A percentile compares a stretch with the other conserved stretches of the same genome.
Evolutionary conservation across 2,329 filamentous ascomycete genomes (phyloP).

Genomic region (Ilyonectria sp.): DNA sequence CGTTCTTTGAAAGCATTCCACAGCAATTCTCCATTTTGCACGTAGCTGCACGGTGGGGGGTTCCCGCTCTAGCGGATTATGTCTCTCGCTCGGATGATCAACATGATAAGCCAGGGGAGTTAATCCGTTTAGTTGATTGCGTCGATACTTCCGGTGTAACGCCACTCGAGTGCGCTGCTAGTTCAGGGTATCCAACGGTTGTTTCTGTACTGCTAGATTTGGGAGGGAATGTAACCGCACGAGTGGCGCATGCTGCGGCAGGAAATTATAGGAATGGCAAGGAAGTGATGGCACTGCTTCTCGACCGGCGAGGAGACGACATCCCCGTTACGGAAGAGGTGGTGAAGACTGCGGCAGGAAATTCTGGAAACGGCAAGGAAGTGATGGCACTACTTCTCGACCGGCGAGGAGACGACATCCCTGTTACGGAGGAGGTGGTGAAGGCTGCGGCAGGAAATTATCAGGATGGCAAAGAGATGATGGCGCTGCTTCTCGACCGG

Average conservation of each 20-base stretch:
- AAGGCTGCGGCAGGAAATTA: neutral
- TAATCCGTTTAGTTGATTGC: conserved; percentile 4
- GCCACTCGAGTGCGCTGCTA: conserved; percentile 1
- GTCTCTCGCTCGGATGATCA: neutral
- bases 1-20: neutral
- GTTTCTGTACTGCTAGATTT: neutral
- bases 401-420: neutral
- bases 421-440: neutral
- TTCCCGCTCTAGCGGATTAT: conserved; percentile 2
- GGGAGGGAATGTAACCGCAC: neutral
- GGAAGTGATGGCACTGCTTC: neutral
- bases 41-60: conserved; percentile 1
- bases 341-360: neutral
- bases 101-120: neutral
- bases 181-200: neutral
- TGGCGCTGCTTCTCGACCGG: no score
- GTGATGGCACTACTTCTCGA: neutral
- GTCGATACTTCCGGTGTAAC: neutral
- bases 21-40: conserved; percentile 12
- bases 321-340: neutral
- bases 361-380: accelerated
- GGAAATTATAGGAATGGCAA: neutral
- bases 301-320: neutral
- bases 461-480: no score
- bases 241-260: neutral